Base-by-base conservation (phyloP, 179 eudicot genomes). In the Corrigiola litoralis region DNA sequence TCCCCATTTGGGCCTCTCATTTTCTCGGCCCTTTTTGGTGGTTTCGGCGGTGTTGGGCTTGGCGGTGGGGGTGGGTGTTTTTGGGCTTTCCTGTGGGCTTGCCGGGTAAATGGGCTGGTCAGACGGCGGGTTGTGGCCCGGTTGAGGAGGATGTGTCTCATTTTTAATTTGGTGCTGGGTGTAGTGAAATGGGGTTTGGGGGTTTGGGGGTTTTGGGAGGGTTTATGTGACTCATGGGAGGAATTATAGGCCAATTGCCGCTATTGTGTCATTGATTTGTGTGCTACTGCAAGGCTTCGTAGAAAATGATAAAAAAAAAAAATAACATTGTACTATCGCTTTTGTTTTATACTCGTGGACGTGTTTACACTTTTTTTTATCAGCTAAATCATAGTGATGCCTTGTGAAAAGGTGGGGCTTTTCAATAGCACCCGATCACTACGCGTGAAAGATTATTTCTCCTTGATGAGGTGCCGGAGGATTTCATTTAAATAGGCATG, bases 31-130 rank as follows among this genome's bases (percentile, higher is more conserved):
- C 79, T 92, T 40, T 85, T 79, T 6, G 96, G 99, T 6, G 97
- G 87, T 61, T 78, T 90, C 6, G 97, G 97, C 33, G 92, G 96
- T 11, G 83, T 73, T 11, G 97, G 90, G 0, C 92, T 79, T 10
- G 90, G 82, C 14, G 79, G 68, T 23, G 45, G 66, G 1, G 72
- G 83, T 17, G 83, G 68, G n/a, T 62, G 46, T 37, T 73, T 81
- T 4, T 79, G 81, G 47, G 86, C 46, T 62, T 77, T 87, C 75
- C 77, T 74, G 67, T 81, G 81, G 52, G 80, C 84, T 0, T 55
- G 60, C 28, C 75, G 81, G 68, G 69, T 63, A 69, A 25, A 34
- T 23, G 33, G 32, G 63, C 2, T n/a, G n/a, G 13, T 2, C 23
- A 7, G 5, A 6, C 32, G 25, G 29, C 28, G 36, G 55, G 16